Base-by-base conservation (phyloP, 2,329 filamentous ascomycete species). In the Orbilia javanica region DNA sequence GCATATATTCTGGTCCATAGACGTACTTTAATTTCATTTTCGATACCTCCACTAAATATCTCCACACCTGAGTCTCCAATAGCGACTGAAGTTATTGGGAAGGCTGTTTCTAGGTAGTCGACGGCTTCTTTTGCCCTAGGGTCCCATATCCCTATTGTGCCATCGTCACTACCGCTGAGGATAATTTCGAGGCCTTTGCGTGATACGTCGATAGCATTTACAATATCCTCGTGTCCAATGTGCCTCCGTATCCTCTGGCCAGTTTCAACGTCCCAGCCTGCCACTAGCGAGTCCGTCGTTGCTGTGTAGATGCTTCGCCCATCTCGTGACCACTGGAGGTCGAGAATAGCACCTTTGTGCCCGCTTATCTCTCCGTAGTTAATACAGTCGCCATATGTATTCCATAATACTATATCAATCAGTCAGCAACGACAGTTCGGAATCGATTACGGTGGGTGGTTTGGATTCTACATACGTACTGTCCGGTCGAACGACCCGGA, bases 301-400 rank as follows among this genome's bases (percentile, higher is more conserved):
- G 94, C 94, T 15, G 81, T 60, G 77, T 95, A 98, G 64, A 99
- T 85, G 48, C 95, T 91, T 82, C 92, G 90, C 20, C 94, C 96
- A 85, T 99, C 96, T 83, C 96, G 91, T 29, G 96, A 97, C 96
- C 96, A 99, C 83, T 97, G 94, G 53, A 99, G 86, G 84, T 98
- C 96, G 27, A 98, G 87, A 60, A 99, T 87, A 0, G 96, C 96
- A 80, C 93, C 93, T 83, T 93, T 94, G 86, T 99, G 96, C 36
- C 96, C 96, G 7, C 87, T 93, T 65, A 99, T 87, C 29, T 93
- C 86, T 77, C 95, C 94, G 82, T 97, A 97, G 85, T 99, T 99
- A 83, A 97, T 93, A 86, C 95, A 97, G 81, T 93, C 89, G 82
- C 94, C 95, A 79, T 95, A 94, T 1, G 94, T 96, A 82, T 92